Conservation (phyloP, 2,329 filamentous ascomycete species). For the Sporothrix mexicana region DNA sequence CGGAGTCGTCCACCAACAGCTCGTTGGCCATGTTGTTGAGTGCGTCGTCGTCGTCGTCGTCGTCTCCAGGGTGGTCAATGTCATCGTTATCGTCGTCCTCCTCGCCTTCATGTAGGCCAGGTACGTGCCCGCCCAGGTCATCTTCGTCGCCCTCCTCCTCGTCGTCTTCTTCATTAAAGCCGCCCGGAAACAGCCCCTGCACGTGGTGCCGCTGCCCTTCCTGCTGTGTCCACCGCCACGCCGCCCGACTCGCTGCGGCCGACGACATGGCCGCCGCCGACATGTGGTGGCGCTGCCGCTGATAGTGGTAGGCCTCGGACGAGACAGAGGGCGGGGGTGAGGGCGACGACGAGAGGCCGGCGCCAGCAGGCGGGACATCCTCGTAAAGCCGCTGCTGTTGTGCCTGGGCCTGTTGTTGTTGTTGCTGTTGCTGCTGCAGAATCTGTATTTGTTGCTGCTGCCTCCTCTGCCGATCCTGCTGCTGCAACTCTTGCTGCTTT, state of each 20-base stretch:
- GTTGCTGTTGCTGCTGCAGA: conserved; percentile 17
- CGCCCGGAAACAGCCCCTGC: conserved; percentile 30
- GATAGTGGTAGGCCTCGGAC: conserved; percentile 25
- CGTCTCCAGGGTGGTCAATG: background rate
- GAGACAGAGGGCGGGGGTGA: conserved; percentile 23
- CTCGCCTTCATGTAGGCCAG: background rate
- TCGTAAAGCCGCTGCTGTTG: conserved; percentile 9
- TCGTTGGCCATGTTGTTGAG: conserved; percentile 11
- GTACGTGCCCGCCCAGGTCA: background rate
- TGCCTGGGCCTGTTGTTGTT: conserved; percentile 13
- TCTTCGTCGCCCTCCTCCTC: conserved; percentile 21
- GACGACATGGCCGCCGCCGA: conserved; percentile 32
- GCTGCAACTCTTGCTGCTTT: conserved; percentile 32
- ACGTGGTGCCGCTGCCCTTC: conserved; percentile 31
- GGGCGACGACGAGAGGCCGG: conserved; percentile 27
- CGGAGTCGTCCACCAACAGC: conserved; percentile 26
- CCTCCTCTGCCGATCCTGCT: conserved; percentile 23
- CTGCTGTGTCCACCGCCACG: conserved; percentile 32
- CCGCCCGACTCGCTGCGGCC: conserved; percentile 25
- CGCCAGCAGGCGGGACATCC: background rate
- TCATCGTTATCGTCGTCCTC: conserved; percentile 25
- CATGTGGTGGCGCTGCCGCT: conserved; percentile 32
- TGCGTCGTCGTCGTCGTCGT: background rate
- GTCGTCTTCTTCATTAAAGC: conserved; percentile 38
- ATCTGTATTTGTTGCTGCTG: conserved; percentile 31